Base-by-base conservation (phyloP, 2,329 filamentous ascomycete genomes). In the Cercospora beticola region DNA sequence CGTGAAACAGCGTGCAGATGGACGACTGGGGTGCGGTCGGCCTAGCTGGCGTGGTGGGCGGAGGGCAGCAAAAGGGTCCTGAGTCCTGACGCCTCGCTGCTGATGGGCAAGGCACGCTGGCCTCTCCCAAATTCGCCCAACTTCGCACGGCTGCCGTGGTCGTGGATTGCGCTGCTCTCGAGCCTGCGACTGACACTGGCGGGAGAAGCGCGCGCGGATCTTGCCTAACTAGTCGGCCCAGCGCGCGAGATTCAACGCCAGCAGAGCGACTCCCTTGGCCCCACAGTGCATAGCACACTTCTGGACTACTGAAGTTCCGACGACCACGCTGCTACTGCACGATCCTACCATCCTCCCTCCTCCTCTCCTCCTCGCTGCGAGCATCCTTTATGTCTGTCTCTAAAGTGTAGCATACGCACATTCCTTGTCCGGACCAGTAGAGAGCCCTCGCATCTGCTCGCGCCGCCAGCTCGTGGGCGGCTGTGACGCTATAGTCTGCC, bases 351-450 rank as follows among this genome's bases (percentile, higher is more conserved):
- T 40, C 60, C 46, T 62, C 33, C 60, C 61, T 64, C 28, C 26
- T 28, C 62, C 30, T 14, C 14, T 28, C 49, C 31, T 6, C 49
- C 33, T 52, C 21, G 49, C 28, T 31, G 62, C 52, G 12, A 64
- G 62, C 52, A 40, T 52, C 16, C 16, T 43, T 64, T 52, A 64
- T 64, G 62, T 58, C 62, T 57, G 62, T 64, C 62, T 26, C 31
- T 57, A 33, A 33, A 58, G 62, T 33, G 31, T 64, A 46, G 33
- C 62, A 12, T 3, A 36, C 36, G 30, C 52, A 64, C 62, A 58
- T 58, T 58, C 52, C 31, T 46, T 43, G 31, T 40, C 12, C 52
- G 18, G 18, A n/a, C 18, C 31, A 43, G 30, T 18, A 18, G 33
- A n/a, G 33, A 31, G 62, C 46, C 30, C 49, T 40, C 33, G 26